Conservation (phyloP, 202 grass and related monocot genomes). For the Schoenoplectus tabernaemontani region DNA sequence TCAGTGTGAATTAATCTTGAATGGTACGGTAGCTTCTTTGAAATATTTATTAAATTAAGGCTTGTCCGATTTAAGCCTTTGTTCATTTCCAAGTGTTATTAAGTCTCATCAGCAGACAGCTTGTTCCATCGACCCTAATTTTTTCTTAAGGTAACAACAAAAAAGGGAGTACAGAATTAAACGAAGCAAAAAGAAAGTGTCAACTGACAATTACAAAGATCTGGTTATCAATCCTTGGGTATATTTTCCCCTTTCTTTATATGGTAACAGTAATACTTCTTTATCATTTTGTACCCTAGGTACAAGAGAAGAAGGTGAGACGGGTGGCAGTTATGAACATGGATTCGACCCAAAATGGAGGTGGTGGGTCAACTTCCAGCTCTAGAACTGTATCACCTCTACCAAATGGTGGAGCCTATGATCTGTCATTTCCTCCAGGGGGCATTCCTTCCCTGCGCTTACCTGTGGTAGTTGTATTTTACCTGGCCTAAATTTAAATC, state of each 20-base stretch:
- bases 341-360: conserved; percentile 44
- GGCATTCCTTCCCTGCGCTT: conserved; percentile 65
- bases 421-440: conserved; percentile 58
- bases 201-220: neutral
- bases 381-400: conserved; percentile 40
- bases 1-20: neutral
- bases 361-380: conserved; percentile 32
- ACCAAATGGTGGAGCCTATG: conserved; percentile 67
- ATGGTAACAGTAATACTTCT: neutral
- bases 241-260: neutral
- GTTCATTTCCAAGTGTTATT: neutral
- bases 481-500: neutral
- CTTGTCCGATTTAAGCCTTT: neutral
- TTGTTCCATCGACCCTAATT: neutral
- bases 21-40: neutral
- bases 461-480: conserved; percentile 75
- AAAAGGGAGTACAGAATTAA: conserved; percentile 3
- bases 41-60: neutral
- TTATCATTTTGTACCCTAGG: conserved; percentile 34
- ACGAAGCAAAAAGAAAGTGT: neutral
- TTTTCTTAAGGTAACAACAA: conserved; percentile 8
- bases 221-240: neutral
- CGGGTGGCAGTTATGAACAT: conserved; percentile 72
- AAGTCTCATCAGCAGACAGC: neutral
- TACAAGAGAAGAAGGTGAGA: conserved; percentile 95